Conservation (phyloP, 2,329 filamentous ascomycete genomes). For the Spiromastix sp. region DNA sequence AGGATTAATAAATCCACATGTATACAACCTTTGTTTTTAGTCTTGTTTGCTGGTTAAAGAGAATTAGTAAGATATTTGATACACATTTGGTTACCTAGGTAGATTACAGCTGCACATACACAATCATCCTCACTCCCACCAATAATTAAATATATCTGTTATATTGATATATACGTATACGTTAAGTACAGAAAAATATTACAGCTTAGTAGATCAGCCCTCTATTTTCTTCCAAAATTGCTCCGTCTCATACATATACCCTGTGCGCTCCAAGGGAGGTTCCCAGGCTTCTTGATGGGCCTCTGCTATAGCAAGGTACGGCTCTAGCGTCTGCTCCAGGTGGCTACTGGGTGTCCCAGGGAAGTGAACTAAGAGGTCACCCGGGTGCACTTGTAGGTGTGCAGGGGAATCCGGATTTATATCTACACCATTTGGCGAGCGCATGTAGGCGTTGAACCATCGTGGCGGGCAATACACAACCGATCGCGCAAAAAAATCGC, state of each 20-base stretch:
- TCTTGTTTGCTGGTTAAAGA: no score
- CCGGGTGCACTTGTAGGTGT: conserved; percentile 9
- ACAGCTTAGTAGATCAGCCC: no score
- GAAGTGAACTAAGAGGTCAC: conserved; percentile 13
- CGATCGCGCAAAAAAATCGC: conserved; percentile 11
- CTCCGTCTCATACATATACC: conserved; percentile 7
- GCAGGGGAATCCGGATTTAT: conserved; percentile 4
- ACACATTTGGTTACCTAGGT: no score
- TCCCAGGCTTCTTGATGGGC: conserved; percentile 10
- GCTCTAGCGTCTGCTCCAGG: conserved; percentile 6
- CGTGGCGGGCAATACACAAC: conserved; percentile 10
- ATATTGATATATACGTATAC: no score
- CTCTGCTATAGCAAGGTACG: conserved; percentile 11
- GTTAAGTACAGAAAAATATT: no score
- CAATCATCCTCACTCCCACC: no score
- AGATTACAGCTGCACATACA: no score
- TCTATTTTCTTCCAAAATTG: conserved; percentile 9
- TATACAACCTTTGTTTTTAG: no score
- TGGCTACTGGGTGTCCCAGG: conserved; percentile 7
- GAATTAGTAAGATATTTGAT: no score
- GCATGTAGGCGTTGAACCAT: conserved; percentile 14
- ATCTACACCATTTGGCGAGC: conserved; percentile 3
- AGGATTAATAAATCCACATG: no score
- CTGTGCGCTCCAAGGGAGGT: conserved; percentile 6
- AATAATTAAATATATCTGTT: no score